Base-by-base conservation (phyloP, 208 protist genomes). In the Crithidia brevicula region DNA sequence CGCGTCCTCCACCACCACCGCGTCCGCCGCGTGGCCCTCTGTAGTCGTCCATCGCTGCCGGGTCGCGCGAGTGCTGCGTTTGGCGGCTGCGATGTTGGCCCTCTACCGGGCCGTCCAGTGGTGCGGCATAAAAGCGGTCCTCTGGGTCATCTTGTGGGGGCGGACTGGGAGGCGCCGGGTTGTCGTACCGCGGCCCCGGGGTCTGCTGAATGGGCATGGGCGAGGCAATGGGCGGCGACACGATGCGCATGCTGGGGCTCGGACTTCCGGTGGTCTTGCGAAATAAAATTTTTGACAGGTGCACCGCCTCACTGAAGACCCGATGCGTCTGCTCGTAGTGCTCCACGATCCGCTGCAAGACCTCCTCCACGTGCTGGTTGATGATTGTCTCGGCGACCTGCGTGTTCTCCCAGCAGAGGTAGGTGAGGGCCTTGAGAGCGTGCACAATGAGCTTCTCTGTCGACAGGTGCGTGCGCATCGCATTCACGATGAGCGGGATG, bases 361-460 rank as follows among this genome's bases (percentile, higher is more conserved):
- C 88, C 36, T 88, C 87, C 57, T 94, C 87, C 20, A 94, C 70
- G 34, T 76, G 72, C 64, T 88, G 84, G 45, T 72, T 79, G 59
- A 96, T 92, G 70, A 97, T 97, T 31, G 67, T 80, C 75, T 97
- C 82, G 3, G 89, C 88, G 25, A 96, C 89, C 63, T 88, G 82
- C 16, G 79, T 82, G 72, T 93, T 95, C 69, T 96, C 86, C 93
- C 93, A 97, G 63, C 90, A 97, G 5, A 97, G 71, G 79, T 97
- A 97, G 33, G 93, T 97, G 46, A 97, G 81, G 20, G 93, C 93
- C 70, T 96, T 95, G 56, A 95, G 84, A 43, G 89, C 93, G 67
- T 97, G 93, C n/a, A 93, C 79, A 54, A 95, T 76, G 33, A 97
- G 81, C 77, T 96, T 97, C 68, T 97, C 93, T 43, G 88, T 90